Base-by-base conservation (phyloP, 805 yeast genomes). In the Blastobotrys peoriensis region DNA sequence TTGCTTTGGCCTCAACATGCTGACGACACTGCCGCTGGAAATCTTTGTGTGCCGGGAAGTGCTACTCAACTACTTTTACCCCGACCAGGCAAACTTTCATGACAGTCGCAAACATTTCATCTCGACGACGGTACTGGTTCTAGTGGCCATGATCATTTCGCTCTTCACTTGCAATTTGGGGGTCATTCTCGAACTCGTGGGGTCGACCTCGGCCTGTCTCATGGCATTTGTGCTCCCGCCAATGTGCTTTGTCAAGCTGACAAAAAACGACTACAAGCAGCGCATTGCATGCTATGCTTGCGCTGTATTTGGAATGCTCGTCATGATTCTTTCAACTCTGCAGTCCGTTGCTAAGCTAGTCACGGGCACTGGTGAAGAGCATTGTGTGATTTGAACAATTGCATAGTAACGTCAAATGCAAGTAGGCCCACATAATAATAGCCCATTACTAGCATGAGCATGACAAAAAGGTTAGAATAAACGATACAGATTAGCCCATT, bases 201-300 rank as follows among this genome's bases (percentile, higher is more conserved):
- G 98, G 1, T 89, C 96, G 0, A 83, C 95, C 0, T 83, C 95
- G 0, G 97, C 97, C 0, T 86, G 95, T 16, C 69, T 85, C 33
- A 81, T 91, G 83, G 97, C 98, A 0, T 89, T 86, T 60, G 86
- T 89, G 18, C 66, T 89, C 15, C 98, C 98, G 0, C 96, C 96
- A 2, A 61, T 82, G 60, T 89, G 96, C 55, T 84, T 74, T 55
- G 62, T 87, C 49, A 78, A 81, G 50, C 72, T 89, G 55, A 75
- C 87, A 0, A 61, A 67, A 46, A 66, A 58, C 43, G 65, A 54
- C 48, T 77, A 70, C 54, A 50, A 50, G 38, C 74, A 76, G 45
- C 79, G 75, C 41, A 33, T 79, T 0, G 83, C 88, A 0, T 74
- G 79, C 50, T 73, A 75, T 47, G 64, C 66, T 0, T 82, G 93